Evolutionary conservation across 305 asterid genomes (phyloP).

Genomic region (Plantago rigida): DNA sequence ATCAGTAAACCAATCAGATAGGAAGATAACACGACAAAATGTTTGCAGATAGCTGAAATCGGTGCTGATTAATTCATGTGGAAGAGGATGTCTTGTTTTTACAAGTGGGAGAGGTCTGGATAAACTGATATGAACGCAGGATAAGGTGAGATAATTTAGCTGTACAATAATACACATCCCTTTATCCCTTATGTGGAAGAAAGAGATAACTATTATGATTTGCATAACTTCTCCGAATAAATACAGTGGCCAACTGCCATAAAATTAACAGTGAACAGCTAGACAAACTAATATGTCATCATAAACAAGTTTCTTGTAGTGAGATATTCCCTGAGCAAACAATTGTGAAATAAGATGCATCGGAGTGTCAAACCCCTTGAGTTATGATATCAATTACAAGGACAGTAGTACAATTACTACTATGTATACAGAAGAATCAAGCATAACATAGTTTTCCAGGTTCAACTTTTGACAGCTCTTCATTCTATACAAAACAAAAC

Average conservation of each 20-base stretch:
- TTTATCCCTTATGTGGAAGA: background rate
- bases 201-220: slow-evolving; percentile 1
- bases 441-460: background rate
- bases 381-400: background rate
- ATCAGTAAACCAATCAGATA: slow-evolving; percentile 15
- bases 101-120: background rate
- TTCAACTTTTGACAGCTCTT: background rate
- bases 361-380: slow-evolving; percentile 7
- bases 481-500: background rate
- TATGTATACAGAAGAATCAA: slow-evolving; percentile 3
- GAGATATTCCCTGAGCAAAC: slow-evolving; percentile 4
- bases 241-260: slow-evolving; percentile 2
- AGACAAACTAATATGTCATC: slow-evolving; percentile 11
- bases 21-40: slow-evolving; percentile 5
- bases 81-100: background rate
- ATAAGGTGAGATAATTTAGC: background rate
- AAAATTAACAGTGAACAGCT: background rate
- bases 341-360: slow-evolving; percentile 6
- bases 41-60: background rate
- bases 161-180: slow-evolving; percentile 9
- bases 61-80: background rate
- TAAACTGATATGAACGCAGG: background rate
- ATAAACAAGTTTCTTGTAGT: slow-evolving; percentile 17
- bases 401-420: slow-evolving; percentile 7
- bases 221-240: slow-evolving; percentile 11